phyloP scores from a whole-genome alignment of 179 eudicot genomes.

The Silene noctiflora region DNA sequence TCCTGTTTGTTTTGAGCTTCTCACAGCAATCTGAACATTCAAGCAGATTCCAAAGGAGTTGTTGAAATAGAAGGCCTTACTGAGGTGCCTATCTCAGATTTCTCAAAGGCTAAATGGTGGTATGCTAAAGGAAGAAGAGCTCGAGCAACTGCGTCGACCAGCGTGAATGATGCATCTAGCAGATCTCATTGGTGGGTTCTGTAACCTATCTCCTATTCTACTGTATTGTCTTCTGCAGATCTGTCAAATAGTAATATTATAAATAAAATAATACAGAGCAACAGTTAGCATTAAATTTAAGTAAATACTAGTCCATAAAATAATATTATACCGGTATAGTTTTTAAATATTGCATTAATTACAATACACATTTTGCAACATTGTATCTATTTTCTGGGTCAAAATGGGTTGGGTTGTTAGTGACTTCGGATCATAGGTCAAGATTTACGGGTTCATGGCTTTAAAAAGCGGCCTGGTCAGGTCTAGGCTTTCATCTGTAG shows the following conservation, averaged over 20 bases:
- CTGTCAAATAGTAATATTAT: no score
- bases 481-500: background rate
- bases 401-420: no score
- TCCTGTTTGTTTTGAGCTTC: conserved; percentile 14
- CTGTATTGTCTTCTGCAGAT: background rate
- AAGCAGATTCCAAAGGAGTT: conserved; percentile 59
- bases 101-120: conserved; percentile 67
- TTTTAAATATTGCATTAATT: no score
- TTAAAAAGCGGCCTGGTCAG: no score
- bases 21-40: conserved; percentile 57
- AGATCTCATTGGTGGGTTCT: conserved; percentile 78
- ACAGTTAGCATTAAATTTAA: no score
- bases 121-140: conserved; percentile 67
- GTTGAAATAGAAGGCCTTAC: conserved; percentile 75
- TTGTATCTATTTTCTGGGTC: no score
- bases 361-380: no score
- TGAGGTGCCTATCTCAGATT: conserved; percentile 51
- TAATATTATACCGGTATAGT: no score
- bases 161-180: conserved; percentile 66
- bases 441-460: no score
- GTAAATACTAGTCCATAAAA: no score
- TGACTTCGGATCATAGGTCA: no score
- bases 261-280: no score
- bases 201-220: conserved; percentile 10
- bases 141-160: conserved; percentile 69